Evolutionary conservation across 176 grass and related monocot species (phyloP), one percentile per base, ranked within the genome.

Genomic region (Musa itinerans): DNA sequence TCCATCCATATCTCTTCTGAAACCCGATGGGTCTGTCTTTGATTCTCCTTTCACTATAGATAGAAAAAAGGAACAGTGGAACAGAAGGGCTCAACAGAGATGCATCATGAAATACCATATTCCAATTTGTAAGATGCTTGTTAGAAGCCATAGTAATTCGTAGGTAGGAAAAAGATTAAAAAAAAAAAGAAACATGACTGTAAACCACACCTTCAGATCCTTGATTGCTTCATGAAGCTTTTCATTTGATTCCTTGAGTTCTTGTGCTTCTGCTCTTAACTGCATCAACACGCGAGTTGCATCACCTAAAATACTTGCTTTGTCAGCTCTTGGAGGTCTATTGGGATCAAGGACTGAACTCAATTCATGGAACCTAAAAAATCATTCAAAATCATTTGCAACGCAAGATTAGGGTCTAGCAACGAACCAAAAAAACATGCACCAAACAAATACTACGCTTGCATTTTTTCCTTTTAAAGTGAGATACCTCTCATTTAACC

Each of bases 221-320:
- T 86, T 81, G 68, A 86, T 82, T 56, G 69, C 68, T 72, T 86
- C 84, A 63, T 74, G 68, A 62, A 86, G 79, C 22, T 86, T 82
- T 69, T 81, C 74, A 48, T 82, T 86, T 17, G 84, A 82, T 27
- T 86, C 84, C 77, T 86, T 82, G 26, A 86, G 79, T 63, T 86
- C 62, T 81, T 82, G 79, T 19, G 79, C 43, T 78, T 86, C 84
- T 52, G 34, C 70, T 81, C 79, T 82, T 12, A 86, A 69, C 69
- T 86, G 79, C 26, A 78, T 75, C 75, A 86, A 58, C 8, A 82
- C 49, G 68, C 79, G 84, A 54, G 74, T 66, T 10, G 84, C 84
- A 69, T 86, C 84, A 23, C 84, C 68, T 22, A 86, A 54, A 62
- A 81, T 76, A 25, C 23, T 68, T 66, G 68, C 84, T 79, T 82